A percentile compares a stretch with the other conserved stretches of the same genome.
Conservation (phyloP, 768 basidiomycete genomes). For the Suillus alpinus region DNA sequence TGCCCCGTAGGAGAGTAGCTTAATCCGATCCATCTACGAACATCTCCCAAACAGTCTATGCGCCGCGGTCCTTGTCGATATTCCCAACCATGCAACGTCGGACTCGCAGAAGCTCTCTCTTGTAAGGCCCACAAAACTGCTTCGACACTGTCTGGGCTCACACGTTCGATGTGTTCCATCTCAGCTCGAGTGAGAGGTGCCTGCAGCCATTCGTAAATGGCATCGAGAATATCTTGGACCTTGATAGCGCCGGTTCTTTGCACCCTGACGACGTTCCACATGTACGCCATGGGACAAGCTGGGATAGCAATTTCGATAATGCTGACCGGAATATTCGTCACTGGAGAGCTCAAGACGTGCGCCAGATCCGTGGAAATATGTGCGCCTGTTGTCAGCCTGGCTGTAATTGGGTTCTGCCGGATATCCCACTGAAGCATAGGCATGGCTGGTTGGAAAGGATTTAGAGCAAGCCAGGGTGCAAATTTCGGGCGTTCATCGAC, state of each 20-base stretch:
- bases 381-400: constrained; percentile 29
- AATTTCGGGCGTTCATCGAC: constrained; percentile 21
- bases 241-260: constrained; percentile 38
- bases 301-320: constrained; percentile 25
- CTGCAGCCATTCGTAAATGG: constrained; percentile 49
- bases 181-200: constrained; percentile 35
- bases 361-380: constrained; percentile 23
- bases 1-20: not conserved
- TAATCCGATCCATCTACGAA: constrained; percentile 1
- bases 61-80: constrained; percentile 41
- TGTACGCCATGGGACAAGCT: constrained; percentile 19
- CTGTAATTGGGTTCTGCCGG: constrained; percentile 29
- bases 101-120: constrained; percentile 37
- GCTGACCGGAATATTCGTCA: constrained; percentile 19
- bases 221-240: constrained; percentile 46
- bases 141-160: constrained; percentile 18
- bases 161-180: constrained; percentile 18
- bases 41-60: constrained; percentile 49
- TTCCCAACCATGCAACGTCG: constrained; percentile 39
- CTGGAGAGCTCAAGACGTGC: constrained; percentile 19
- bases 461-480: constrained; percentile 28
- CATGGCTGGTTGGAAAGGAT: constrained; percentile 26
- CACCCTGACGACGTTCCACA: constrained; percentile 31
- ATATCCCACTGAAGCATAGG: constrained; percentile 37
- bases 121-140: constrained; percentile 26